Percentiles rank a stretch among this genome's conserved stretches.
Conservation (phyloP, 2,329 filamentous ascomycete species). For the Xylariaceae sp. region DNA sequence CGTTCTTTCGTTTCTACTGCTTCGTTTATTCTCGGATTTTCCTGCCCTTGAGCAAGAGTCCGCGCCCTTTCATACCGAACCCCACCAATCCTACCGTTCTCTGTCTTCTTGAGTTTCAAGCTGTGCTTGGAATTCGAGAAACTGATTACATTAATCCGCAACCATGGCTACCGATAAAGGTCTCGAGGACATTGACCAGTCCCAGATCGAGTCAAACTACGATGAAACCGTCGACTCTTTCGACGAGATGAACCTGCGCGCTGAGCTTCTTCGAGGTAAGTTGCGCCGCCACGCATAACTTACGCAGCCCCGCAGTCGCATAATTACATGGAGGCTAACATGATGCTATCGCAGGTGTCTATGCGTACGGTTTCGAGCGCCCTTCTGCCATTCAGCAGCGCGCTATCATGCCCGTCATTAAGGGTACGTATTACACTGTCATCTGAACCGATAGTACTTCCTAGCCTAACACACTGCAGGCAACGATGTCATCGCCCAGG, state of each 20-base stretch:
- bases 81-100: slow-evolving; percentile 35
- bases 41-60: slow-evolving; percentile 26
- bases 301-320: slow-evolving; percentile 12
- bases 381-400: slow-evolving; percentile 99
- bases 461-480: slow-evolving; percentile 43
- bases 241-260: slow-evolving; percentile 95
- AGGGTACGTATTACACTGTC: slow-evolving; percentile 60
- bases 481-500: slow-evolving; percentile 98
- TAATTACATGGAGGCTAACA: slow-evolving; percentile 11
- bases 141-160: slow-evolving; percentile 57
- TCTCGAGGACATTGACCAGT: slow-evolving; percentile 72
- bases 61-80: slow-evolving; percentile 27
- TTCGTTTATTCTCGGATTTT: slow-evolving; percentile 24
- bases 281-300: slow-evolving; percentile 13
- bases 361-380: slow-evolving; percentile 99
- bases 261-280: slow-evolving; percentile 84
- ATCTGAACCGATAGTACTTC: background rate
- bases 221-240: slow-evolving; percentile 99
- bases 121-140: slow-evolving; percentile 71
- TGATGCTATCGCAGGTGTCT: slow-evolving; percentile 59
- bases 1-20: slow-evolving; percentile 24
- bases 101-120: slow-evolving; percentile 61
- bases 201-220: slow-evolving; percentile 99
- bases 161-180: slow-evolving; percentile 98
- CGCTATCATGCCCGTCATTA: slow-evolving; percentile 99